Evolutionary conservation across 2,329 filamentous ascomycete genomes (phyloP), one percentile per base, ranked within the genome.

Genomic region (Xylaria sp.): DNA sequence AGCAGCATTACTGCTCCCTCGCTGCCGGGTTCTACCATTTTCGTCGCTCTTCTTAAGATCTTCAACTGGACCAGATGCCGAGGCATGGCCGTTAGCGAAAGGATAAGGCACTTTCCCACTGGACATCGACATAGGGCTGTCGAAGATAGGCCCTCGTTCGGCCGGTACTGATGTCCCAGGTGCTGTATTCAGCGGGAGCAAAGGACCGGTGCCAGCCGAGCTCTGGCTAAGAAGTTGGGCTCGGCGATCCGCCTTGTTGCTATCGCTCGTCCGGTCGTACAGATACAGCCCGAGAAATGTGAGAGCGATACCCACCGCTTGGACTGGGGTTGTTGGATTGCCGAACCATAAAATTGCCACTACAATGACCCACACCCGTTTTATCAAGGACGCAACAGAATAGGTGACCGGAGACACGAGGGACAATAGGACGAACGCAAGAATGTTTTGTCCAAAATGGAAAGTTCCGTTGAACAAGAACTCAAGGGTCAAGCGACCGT

Each of bases 381-480:
- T 99, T 81, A 99, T 96, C 70, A 99, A 85, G 66, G 92, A 97
- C 43, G 96, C 96, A 46, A 99, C 95, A 0, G 94, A 97, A 83
- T 99, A 99, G 0, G 96, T 98, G 46, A 99, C 96, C 0, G 96
- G 96, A 0, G 94, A 97, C 13, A 98, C 92, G 84, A 97, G 92
- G 63, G 94, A 97, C 7, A 99, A 85, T 6, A 99, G 86, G 25
- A 97, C 86, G 78, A 99, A 99, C 0, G 96, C 96, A 64, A 99
- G 87, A 62, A 99, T 97, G 78, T 97, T 98, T 78, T 99, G 96
- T 18, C 90, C 93, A 80, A 98, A 99, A 81, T 99, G 96, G 78
- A 97, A 98, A 3, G 94, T 91, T 64, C 96, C 96, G 80, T 99
- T 99, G 86, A 99, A 98, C 61, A 98, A 80, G 79, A 97, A 98